Evolutionary conservation across 2,329 filamentous ascomycete species (phyloP).

Genomic region (Ampelomyces quisqualis): DNA sequence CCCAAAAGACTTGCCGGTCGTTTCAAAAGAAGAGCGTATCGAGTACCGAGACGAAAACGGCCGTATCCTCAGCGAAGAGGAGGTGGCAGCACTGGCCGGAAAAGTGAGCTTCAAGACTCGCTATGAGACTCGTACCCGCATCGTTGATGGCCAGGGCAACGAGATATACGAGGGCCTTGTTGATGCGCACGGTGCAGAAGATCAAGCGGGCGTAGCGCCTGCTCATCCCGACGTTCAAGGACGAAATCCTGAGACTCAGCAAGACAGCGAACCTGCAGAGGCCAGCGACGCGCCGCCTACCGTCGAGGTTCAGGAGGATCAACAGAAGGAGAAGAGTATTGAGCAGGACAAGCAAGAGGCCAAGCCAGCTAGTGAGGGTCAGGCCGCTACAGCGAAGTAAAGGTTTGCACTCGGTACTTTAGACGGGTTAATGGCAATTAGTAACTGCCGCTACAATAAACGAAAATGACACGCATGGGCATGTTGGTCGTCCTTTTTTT

Average conservation of each 20-base stretch:
- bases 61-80: slow-evolving; percentile 78
- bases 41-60: slow-evolving; percentile 96
- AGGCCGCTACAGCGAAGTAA: slow-evolving; percentile 39
- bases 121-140: slow-evolving; percentile 88
- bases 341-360: slow-evolving; percentile 38
- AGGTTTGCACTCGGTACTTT: not conserved
- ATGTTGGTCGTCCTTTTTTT: slow-evolving; percentile 8
- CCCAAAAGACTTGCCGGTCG: slow-evolving; percentile 37
- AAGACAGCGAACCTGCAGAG: slow-evolving; percentile 35
- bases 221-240: slow-evolving; percentile 60
- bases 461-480: slow-evolving; percentile 1
- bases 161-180: slow-evolving; percentile 60
- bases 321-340: slow-evolving; percentile 49
- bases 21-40: slow-evolving; percentile 72
- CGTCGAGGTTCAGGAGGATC: slow-evolving; percentile 45
- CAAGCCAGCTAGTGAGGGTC: slow-evolving; percentile 43
- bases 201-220: slow-evolving; percentile 47
- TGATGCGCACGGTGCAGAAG: slow-evolving; percentile 35
- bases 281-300: slow-evolving; percentile 46
- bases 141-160: slow-evolving; percentile 78
- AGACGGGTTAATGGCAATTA: not conserved
- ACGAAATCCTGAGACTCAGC: slow-evolving; percentile 57
- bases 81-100: slow-evolving; percentile 81
- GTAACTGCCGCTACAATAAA: not conserved
- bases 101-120: slow-evolving; percentile 95